Percentiles rank a stretch among this genome's conserved stretches.
These are phyloP conservation scores for Scleromitrula shiraiana DNA, from an alignment of 2,329 filamentous ascomycete genomes.

Conservation along the genomic window DNA sequence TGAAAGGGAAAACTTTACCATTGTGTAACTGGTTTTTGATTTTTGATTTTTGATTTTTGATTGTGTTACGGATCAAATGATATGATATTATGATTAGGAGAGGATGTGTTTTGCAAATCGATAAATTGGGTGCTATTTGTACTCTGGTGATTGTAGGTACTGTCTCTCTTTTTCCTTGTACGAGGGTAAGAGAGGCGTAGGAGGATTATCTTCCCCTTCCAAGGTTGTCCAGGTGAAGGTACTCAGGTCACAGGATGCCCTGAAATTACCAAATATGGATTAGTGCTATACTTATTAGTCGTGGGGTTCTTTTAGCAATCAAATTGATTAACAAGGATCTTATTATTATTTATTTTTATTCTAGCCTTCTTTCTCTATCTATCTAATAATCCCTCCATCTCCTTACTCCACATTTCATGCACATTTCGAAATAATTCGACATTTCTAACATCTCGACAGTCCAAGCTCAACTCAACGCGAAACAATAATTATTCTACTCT, in stretches of 20 bases:
- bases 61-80: neutral
- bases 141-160: neutral
- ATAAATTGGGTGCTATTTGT: neutral
- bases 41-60: neutral
- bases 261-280: neutral
- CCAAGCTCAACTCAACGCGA: neutral
- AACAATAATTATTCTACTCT: too few species aligned
- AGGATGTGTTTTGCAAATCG: too few species aligned
- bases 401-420: too few species aligned
- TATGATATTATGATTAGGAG: neutral
- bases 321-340: neutral
- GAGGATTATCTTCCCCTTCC: too few species aligned
- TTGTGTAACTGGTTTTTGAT: neutral
- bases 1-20: slow-evolving; percentile 4
- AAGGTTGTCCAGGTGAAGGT: too few species aligned
- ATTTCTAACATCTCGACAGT: slow-evolving; percentile 1
- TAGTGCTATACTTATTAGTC: neutral
- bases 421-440: neutral
- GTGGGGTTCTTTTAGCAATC: slow-evolving; percentile 2
- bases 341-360: neutral
- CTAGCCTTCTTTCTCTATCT: too few species aligned
- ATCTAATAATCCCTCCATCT: too few species aligned
- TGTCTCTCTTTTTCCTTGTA: neutral
- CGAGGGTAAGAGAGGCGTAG: neutral
- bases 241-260: slow-evolving; percentile 2